Conservation (phyloP, 176 grass and related monocot species). For the Poa pratensis region DNA sequence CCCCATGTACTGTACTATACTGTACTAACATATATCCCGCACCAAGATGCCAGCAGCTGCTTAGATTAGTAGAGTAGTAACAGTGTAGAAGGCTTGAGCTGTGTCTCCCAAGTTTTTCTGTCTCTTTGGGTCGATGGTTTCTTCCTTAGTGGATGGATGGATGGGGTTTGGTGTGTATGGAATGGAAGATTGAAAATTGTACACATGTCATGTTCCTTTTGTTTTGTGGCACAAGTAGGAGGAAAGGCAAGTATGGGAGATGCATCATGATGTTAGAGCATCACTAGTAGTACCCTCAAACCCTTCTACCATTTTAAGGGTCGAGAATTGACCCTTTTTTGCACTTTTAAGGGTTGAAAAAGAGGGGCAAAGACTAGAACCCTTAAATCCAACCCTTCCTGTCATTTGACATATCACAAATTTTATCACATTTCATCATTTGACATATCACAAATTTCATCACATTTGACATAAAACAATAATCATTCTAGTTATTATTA, state of each 20-base stretch:
- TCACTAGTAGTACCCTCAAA: too few species aligned
- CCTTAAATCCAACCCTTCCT: too few species aligned
- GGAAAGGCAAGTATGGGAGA: conserved; percentile 30
- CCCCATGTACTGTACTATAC: conserved; percentile 35
- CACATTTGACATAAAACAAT: too few species aligned
- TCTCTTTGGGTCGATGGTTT: conserved; percentile 45
- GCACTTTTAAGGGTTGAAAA: too few species aligned
- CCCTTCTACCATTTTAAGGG: too few species aligned
- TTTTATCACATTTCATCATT: too few species aligned
- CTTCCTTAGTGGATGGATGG: conserved; percentile 48
- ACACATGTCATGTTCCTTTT: conserved; percentile 63
- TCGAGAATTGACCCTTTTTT: too few species aligned
- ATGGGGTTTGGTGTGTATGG: conserved; percentile 53
- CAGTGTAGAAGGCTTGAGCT: conserved; percentile 38
- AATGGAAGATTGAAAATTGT: conserved; percentile 56
- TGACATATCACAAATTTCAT: too few species aligned
- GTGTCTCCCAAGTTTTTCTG: conserved; percentile 49
- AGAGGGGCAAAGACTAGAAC: too few species aligned
- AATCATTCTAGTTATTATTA: too few species aligned
- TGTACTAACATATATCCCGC: conserved; percentile 64
- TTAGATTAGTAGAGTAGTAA: conserved; percentile 52
- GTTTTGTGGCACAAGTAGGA: conserved; percentile 36
- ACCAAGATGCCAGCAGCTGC: conserved; percentile 51
- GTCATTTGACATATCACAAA: too few species aligned
- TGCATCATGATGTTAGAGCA: conserved; percentile 55